Base-by-base conservation (phyloP, 1,284 basidiomycete genomes). In the Waitea zeae region DNA sequence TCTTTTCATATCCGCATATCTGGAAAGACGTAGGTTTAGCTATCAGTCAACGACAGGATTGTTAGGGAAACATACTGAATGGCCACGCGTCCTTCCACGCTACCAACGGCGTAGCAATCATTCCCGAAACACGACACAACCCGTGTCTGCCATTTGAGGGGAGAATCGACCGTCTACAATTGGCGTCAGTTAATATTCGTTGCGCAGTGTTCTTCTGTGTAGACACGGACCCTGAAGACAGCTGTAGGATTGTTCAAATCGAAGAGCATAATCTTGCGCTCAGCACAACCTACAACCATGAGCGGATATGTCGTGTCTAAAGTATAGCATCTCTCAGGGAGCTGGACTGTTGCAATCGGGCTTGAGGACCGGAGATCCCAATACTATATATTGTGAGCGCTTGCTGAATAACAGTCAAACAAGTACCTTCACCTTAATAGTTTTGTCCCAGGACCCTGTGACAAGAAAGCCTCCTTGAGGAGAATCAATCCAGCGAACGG, bases 81-180 rank as follows among this genome's bases (percentile, higher is more conserved):
- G 2, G 87, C 92, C 1, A 96, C 89, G 33, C 93, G 69, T 6
- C 93, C 93, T 57, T 98, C 93, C 9, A 96, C 77, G 49, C 88
- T 92, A 12, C 93, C 93, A 1, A 97, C 68, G 0, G 90, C 89
- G 47, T 86, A 96, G 0, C 88, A 87, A 41, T 75, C 74, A 1
- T 67, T 66, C 9, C 82, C 80, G 57, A 95, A 92, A 53, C 87
- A 93, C 3, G 79, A 70, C 3, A 95, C 70, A 3, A 81, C 76
- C 30, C 93, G 73, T 3, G 93, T 96, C 57, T 97, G 93, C 81
- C 84, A 89, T 53, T 92, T 92, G 42, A 96, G 57, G 3, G 89
- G 87, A 2, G 86, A 90, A 20, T 64, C 60, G 46, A 87, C 71
- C 9, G 68, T 74, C 81, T 88, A 41, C 30, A 31, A 9, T n/a